A percentile compares a stretch with the other conserved stretches of the same genome.
These are phyloP conservation scores for Globisporangium orthogonon DNA, from an alignment of 352 stramenopile species.

Conservation along the genomic window DNA sequence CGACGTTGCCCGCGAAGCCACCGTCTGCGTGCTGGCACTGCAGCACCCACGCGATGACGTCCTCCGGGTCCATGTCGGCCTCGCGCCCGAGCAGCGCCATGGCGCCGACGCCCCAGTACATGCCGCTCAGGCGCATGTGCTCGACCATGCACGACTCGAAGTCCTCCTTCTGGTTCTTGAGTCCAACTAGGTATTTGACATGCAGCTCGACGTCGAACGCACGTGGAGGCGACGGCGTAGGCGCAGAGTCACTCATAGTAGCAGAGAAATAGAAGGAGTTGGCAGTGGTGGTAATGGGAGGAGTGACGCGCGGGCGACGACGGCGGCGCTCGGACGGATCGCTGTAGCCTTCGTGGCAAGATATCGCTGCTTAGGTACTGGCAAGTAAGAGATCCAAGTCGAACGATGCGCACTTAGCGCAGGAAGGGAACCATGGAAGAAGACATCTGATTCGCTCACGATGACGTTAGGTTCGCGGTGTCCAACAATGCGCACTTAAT, in stretches of 20 bases:
- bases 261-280: not conserved
- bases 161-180: slow-evolving; percentile 87
- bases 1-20: slow-evolving; percentile 94
- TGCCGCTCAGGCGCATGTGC: slow-evolving; percentile 96
- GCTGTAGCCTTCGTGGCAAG: slow-evolving; percentile 3
- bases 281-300: not conserved
- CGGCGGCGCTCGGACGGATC: not conserved
- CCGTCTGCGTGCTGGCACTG: slow-evolving; percentile 89
- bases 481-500: too few relatives aligned
- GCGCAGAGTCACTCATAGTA: not conserved
- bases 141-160: slow-evolving; percentile 93
- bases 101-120: slow-evolving; percentile 97
- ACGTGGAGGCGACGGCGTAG: not conserved
- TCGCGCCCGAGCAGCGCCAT: slow-evolving; percentile 91
- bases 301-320: not conserved
- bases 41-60: slow-evolving; percentile 95
- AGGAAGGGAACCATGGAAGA: not conserved
- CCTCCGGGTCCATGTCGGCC: slow-evolving; percentile 68
- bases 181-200: slow-evolving; percentile 66
- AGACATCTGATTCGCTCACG: too few relatives aligned
- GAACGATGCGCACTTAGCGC: not conserved
- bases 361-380: not conserved
- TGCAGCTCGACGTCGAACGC: slow-evolving; percentile 64
- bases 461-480: too few relatives aligned
- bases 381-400: not conserved